Base-by-base conservation (phyloP, 2,329 filamentous ascomycete genomes). In the Helotiales sp. region DNA sequence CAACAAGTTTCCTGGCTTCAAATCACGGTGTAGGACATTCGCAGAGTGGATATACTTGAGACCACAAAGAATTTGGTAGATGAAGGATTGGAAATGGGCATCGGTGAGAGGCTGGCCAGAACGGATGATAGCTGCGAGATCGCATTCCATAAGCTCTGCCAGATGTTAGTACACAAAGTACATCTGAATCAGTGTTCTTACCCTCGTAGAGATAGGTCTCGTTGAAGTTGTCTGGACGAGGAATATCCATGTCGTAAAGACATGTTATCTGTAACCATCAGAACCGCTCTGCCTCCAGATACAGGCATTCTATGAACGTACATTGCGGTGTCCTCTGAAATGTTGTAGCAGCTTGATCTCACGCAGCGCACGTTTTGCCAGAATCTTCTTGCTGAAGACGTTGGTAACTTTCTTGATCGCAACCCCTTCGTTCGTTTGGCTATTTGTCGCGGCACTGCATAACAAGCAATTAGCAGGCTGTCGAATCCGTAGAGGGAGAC, bases 361-460 rank as follows among this genome's bases (percentile, higher is more conserved):
- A 75, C 95, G 87, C 81, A 99, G 77, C 50, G 95, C 95, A 72
- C 95, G 90, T 86, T 99, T 99, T 70, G 95, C 95, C 66, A 99
- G 83, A 68, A 99, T 99, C 86, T 98, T 98, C 81, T 99, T 99
- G 84, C 92, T 97, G 78, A 99, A 99, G 70, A 99, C 93, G 89
- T 99, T 99, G 80, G 95, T 99, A 74, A 99, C 91, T 79, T 99
- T 99, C 79, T 99, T 99, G 81, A 99, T 95, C 70, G 95, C 95
- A 63, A 99, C 93, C 38, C 93, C 93, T 74, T 99, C 95, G 70
- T 86, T 88, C 30, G 90, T 96, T 75, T 92, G 86, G 73, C 86
- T 88, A 81, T 98, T 97, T 66, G 91, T 90, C 55, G 95, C 95
- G 60, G 95, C 93, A 76, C 93, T 96, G 73, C 17, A 50, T 9